These are phyloP conservation scores for Heterobasidion annosum DNA, from an alignment of 1,284 basidiomycete genomes.

Conservation along the genomic window DNA sequence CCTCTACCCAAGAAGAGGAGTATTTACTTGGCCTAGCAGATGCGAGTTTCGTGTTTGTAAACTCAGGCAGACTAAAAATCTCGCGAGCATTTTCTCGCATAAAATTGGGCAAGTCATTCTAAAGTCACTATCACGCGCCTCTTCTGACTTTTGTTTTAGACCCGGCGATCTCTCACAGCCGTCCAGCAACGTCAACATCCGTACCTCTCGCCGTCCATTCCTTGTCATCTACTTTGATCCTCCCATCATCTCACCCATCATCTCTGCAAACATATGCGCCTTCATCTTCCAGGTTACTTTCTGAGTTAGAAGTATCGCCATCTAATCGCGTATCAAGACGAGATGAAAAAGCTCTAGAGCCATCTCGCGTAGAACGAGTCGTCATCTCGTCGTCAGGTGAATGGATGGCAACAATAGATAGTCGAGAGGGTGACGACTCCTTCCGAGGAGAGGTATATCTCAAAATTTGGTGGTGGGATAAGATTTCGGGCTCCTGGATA, in stretches of 20 bases:
- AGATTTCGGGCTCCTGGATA: conserved; percentile 51
- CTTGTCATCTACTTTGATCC: conserved; percentile 66
- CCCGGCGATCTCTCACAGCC: conserved; percentile 30
- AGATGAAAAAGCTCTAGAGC: conserved; percentile 75
- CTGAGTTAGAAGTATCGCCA: conserved; percentile 89
- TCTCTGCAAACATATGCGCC: conserved; percentile 90
- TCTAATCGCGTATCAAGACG: conserved; percentile 86
- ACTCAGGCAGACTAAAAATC: conserved; percentile 62
- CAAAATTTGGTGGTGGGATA: conserved; percentile 88
- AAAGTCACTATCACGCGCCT: not conserved
- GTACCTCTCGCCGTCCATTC: conserved; percentile 68
- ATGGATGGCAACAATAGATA: conserved; percentile 94
- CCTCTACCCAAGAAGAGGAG: conserved; percentile 62
- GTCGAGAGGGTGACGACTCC: conserved; percentile 56
- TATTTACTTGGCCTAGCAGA: conserved; percentile 82
- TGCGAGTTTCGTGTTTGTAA: conserved; percentile 76
- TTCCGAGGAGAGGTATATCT: conserved; percentile 69
- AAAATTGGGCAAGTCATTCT: conserved; percentile 55
- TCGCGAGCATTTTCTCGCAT: conserved; percentile 73
- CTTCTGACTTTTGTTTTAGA: conserved; percentile 23
- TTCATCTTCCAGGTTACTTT: conserved; percentile 59
- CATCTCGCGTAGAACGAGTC: conserved; percentile 68
- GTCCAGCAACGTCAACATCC: conserved; percentile 30
- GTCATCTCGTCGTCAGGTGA: conserved; percentile 62
- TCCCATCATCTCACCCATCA: conserved; percentile 92